Percentiles rank a stretch among this genome's conserved stretches.
phyloP scores from a whole-genome alignment of 306 rosid genomes.

The Cyamopsis tetragonoloba region DNA sequence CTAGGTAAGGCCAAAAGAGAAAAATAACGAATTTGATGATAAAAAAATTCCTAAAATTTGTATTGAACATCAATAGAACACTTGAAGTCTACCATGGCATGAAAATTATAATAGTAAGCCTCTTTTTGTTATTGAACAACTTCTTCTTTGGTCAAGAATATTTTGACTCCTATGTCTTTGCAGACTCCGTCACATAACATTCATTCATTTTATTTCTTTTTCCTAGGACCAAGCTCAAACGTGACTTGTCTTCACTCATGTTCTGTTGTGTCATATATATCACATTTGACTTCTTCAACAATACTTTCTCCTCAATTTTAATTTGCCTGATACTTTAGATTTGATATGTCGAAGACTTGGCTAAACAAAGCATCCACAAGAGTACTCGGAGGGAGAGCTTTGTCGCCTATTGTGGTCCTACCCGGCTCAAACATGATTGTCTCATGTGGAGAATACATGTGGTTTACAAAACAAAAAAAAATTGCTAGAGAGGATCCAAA shows the following conservation, averaged over 20 bases:
- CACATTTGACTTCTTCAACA: slow-evolving; percentile 16
- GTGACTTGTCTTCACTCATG: slow-evolving; percentile 2
- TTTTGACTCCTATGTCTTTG: slow-evolving; percentile 1
- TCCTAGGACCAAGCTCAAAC: background rate
- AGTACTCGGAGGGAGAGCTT: too few relatives aligned
- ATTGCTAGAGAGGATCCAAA: too few relatives aligned
- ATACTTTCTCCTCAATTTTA: background rate
- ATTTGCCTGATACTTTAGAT: too few relatives aligned
- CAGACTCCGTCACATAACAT: background rate
- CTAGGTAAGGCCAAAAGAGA: background rate
- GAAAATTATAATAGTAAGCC: slow-evolving; percentile 6
- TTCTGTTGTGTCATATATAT: background rate
- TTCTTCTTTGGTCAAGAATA: background rate
- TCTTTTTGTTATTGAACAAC: background rate
- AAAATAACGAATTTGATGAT: background rate
- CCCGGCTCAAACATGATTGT: too few relatives aligned
- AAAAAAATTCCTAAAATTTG: background rate
- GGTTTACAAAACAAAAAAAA: too few relatives aligned
- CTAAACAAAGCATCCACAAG: too few relatives aligned
- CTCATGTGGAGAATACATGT: too few relatives aligned
- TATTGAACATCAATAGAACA: background rate
- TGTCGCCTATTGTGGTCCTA: too few relatives aligned
- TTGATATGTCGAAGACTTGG: too few relatives aligned
- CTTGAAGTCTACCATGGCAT: background rate
- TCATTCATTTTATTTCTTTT: background rate